Base-by-base conservation (phyloP, 2,329 filamentous ascomycete species). In the Aspergillus cejpii region DNA sequence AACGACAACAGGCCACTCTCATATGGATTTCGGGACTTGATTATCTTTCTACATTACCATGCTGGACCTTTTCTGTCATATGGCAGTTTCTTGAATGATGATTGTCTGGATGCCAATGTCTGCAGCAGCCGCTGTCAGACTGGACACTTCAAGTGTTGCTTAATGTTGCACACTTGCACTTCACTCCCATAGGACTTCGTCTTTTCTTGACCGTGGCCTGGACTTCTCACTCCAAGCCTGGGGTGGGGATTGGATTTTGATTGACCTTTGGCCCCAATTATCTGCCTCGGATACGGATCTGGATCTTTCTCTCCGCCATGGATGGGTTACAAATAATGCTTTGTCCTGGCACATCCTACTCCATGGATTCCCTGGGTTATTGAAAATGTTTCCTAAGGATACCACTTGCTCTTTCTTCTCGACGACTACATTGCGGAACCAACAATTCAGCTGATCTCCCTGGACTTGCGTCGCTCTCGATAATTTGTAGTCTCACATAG, bases 131-230 rank as follows among this genome's bases (percentile, higher is more conserved):
- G 63, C 64, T 61, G 60, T 53, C 52, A 53, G 51, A 59, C 49
- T 59, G 56, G 59, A 59, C 60, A 62, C 59, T 59, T 48, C 4
- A 58, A 67, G 60, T 67, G 65, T 52, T 65, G 62, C 59, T 64
- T 68, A 61, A 68, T 68, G 63, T 56, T 63, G 61, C 64, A 65
- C 60, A 57, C 61, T 62, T 47, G 36, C 37, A 38, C 44, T 21
- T 51, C 45, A 37, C 39, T 46, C 43, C 10, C 46, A 39, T 44
- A 46, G 49, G 50, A 48, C 23, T 21, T 38, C 31, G 38, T 47
- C 15, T 50, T 23, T 44, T 41, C 42, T 39, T 29, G 41, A 42
- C 44, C 28, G 47, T 47, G 12, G 42, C 45, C 26, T 57, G 54
- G 50, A 50, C 39, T 48, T 50, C 49, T 47, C 50, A 23, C 45